A percentile compares a stretch with the other conserved stretches of the same genome.
Conservation (phyloP, 805 yeast genomes). For the Metschnikowia sp. region DNA sequence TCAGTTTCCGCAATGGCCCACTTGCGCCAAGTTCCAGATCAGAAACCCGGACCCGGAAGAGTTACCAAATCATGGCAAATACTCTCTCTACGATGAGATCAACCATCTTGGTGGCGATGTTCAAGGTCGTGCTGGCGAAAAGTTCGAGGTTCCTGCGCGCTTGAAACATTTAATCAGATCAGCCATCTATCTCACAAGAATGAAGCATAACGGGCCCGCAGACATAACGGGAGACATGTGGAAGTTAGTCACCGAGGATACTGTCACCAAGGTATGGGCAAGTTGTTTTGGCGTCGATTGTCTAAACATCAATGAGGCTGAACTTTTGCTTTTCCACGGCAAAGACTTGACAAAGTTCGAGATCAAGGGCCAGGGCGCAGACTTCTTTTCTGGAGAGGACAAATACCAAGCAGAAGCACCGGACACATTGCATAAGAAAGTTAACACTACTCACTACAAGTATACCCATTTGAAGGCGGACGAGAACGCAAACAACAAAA, state of each 20-base stretch:
- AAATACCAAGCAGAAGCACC: constrained; percentile 9
- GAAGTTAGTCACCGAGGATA: constrained; percentile 63
- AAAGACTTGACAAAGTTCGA: constrained; percentile 31
- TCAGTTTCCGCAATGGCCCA: constrained; percentile 49
- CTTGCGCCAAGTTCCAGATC: constrained; percentile 43
- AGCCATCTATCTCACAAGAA: constrained; percentile 50
- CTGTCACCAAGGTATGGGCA: constrained; percentile 51
- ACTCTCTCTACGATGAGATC: constrained; percentile 11
- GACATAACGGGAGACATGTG: constrained; percentile 36
- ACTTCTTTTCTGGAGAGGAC: constrained; percentile 17
- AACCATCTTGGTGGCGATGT: constrained; percentile 3
- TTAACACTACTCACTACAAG: constrained; percentile 15
- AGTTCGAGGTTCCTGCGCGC: constrained; percentile 50
- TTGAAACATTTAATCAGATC: constrained; percentile 55
- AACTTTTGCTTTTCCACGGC: constrained; percentile 36
- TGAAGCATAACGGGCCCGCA: constrained; percentile 29
- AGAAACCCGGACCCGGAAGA: constrained; percentile 41
- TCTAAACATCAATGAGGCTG: constrained; percentile 50
- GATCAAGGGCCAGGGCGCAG: constrained; percentile 26
- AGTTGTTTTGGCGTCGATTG: constrained; percentile 51
- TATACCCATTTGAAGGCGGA: constrained; percentile 8
- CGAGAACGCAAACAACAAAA: neutral
- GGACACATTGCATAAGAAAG: constrained; percentile 12
- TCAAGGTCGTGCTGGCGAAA: constrained; percentile 11
- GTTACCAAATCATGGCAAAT: constrained; percentile 38